These are phyloP conservation scores for Psophocarpus tetragonolobus DNA, from an alignment of 306 rosid species.

Conservation along the genomic window DNA sequence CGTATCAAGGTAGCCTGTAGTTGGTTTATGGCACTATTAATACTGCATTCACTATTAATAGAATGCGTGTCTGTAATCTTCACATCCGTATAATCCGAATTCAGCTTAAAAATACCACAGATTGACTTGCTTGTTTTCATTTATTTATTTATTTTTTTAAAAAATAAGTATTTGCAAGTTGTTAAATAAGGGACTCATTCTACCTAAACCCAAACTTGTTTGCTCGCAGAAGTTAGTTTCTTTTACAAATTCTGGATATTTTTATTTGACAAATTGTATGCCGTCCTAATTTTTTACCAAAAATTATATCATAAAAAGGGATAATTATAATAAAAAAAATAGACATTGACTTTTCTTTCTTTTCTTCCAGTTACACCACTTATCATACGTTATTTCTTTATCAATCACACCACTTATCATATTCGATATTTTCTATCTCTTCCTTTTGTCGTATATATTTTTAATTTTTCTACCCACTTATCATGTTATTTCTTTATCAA, in stretches of 20 bases:
- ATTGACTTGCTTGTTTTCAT: neutral
- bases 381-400: too few species aligned
- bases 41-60: constrained; percentile 37
- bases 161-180: neutral
- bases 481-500: too few species aligned
- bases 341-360: neutral
- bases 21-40: constrained; percentile 30
- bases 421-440: too few species aligned
- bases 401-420: too few species aligned
- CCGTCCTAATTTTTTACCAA: neutral
- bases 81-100: neutral
- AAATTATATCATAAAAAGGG: neutral
- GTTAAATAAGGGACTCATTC: neutral
- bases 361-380: too few species aligned
- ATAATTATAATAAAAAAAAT: neutral
- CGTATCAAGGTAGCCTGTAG: constrained; percentile 11
- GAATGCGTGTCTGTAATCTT: neutral
- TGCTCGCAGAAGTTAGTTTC: neutral
- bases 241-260: neutral
- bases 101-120: neutral
- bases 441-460: neutral
- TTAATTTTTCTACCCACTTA: neutral
- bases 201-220: neutral
- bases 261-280: neutral
- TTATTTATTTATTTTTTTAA: neutral